phyloP scores from a whole-genome alignment of 2,329 filamentous ascomycete species.

The Verticillium isaacii region DNA sequence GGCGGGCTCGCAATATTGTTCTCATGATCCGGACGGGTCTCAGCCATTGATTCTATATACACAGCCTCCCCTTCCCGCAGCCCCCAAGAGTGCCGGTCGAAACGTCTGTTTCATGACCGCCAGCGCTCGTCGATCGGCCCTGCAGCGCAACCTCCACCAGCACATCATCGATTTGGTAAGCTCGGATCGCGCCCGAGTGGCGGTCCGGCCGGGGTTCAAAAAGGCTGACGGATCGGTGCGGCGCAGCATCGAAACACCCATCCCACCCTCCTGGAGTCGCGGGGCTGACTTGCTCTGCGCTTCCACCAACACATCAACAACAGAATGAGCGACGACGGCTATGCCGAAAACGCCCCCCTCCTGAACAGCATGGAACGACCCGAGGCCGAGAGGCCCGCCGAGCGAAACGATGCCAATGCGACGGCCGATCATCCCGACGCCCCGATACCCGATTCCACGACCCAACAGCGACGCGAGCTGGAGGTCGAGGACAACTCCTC shows the following conservation, averaged over 20 bases:
- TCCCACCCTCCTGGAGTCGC: slow-evolving; percentile 6
- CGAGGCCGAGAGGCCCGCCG: slow-evolving; percentile 8
- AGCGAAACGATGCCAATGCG: slow-evolving; percentile 6
- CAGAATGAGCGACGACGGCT: slow-evolving; percentile 24
- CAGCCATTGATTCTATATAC: not conserved
- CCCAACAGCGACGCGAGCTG: slow-evolving; percentile 35
- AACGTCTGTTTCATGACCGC: not conserved
- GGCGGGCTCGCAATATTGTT: not conserved
- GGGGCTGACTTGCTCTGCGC: slow-evolving; percentile 9
- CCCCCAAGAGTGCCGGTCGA: not conserved
- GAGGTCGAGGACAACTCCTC: slow-evolving; percentile 35
- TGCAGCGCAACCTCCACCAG: not conserved
- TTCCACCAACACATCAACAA: not conserved
- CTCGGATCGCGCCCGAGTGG: not conserved
- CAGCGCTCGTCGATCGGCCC: not conserved
- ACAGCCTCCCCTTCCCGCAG: not conserved
- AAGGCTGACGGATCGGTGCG: slow-evolving; percentile 13
- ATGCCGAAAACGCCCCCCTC: slow-evolving; percentile 32
- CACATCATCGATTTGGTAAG: slow-evolving; percentile 1
- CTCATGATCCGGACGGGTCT: not conserved
- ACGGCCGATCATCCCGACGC: slow-evolving; percentile 33
- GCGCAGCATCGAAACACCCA: slow-evolving; percentile 10
- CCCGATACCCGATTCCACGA: slow-evolving; percentile 28
- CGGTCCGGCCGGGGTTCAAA: not conserved
- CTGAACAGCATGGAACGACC: slow-evolving; percentile 29